Evolutionary conservation across 805 yeast genomes (phyloP).

Genomic region (Saccharomycopsis lassenensis): DNA sequence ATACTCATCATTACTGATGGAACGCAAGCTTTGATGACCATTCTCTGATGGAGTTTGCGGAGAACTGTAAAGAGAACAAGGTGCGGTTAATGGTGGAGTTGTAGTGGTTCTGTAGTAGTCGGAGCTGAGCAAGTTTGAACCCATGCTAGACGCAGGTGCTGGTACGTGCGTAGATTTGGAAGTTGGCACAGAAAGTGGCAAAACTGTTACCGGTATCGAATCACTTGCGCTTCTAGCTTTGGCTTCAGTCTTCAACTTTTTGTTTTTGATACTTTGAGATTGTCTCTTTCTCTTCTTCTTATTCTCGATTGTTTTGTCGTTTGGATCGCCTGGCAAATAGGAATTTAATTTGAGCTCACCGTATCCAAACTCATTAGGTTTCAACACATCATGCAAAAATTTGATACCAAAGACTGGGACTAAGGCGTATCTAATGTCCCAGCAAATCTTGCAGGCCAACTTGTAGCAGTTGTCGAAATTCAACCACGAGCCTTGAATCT

Average conservation of each 20-base stretch:
- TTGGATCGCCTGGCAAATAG: conserved; percentile 15
- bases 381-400: conserved; percentile 51
- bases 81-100: too few species aligned
- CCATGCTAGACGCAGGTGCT: not conserved
- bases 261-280: conserved; percentile 4
- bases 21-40: too few species aligned
- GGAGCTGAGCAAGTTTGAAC: too few species aligned
- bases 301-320: conserved; percentile 14
- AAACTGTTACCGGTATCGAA: not conserved
- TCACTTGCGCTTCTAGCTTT: not conserved
- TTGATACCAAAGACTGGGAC: conserved; percentile 70
- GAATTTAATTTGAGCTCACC: conserved; percentile 43
- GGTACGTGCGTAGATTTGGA: not conserved
- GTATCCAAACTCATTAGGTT: conserved; percentile 50
- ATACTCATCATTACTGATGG: conserved; percentile 10
- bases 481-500: conserved; percentile 92
- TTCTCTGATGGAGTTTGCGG: not conserved
- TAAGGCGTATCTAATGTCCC: conserved; percentile 60
- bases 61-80: too few species aligned
- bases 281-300: conserved; percentile 12
- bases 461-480: conserved; percentile 58
- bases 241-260: not conserved
- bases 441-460: conserved; percentile 67
- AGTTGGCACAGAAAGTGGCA: not conserved
- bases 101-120: too few species aligned